phyloP scores from a whole-genome alignment of 257 asterid species.

The Nicotiana benthamiana region DNA sequence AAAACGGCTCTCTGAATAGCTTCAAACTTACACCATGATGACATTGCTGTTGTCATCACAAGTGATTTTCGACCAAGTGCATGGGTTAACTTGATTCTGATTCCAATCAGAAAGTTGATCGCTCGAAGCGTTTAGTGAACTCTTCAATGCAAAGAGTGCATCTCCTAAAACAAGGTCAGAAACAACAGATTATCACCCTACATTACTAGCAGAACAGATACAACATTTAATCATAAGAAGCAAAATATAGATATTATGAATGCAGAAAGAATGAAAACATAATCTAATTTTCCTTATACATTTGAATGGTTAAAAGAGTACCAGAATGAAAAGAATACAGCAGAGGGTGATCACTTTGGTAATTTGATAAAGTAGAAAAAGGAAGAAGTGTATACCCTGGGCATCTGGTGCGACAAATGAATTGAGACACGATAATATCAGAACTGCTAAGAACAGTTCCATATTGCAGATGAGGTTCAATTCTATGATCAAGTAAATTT shows the following conservation, averaged over 20 bases:
- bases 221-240: not conserved
- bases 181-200: not conserved
- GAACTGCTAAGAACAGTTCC: slow-evolving; percentile 19
- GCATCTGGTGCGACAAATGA: slow-evolving; percentile 27
- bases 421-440: slow-evolving; percentile 13
- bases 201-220: not conserved
- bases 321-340: not conserved
- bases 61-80: slow-evolving; percentile 83
- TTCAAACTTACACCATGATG: slow-evolving; percentile 53
- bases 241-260: not conserved
- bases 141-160: slow-evolving; percentile 55
- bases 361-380: not conserved
- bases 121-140: slow-evolving; percentile 55
- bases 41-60: slow-evolving; percentile 55
- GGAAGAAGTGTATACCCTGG: slow-evolving; percentile 22
- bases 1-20: not conserved
- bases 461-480: slow-evolving; percentile 8
- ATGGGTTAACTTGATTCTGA: slow-evolving; percentile 70
- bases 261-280: not conserved
- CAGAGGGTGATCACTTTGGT: not conserved
- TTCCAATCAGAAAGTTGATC: slow-evolving; percentile 80
- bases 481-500: slow-evolving; percentile 6
- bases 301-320: not conserved
- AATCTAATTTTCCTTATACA: not conserved
- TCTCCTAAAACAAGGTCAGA: slow-evolving; percentile 44